A percentile compares a stretch with the other conserved stretches of the same genome.
phyloP scores from a whole-genome alignment of 2,329 filamentous ascomycete species.

The Phyllosticta paracitricarpa region DNA sequence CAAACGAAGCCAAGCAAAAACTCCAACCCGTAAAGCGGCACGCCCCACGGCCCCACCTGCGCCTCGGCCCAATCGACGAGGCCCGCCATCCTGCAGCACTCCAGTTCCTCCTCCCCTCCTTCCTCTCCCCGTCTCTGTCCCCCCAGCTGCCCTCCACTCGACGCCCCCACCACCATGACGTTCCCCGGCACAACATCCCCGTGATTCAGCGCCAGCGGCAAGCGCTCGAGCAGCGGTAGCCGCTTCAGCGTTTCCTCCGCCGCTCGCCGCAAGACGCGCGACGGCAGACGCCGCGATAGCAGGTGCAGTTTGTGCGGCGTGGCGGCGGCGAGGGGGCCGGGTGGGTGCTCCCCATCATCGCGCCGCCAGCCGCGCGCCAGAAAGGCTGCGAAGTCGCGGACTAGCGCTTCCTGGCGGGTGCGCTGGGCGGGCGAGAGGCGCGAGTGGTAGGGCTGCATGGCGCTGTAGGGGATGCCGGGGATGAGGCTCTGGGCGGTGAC shows the following conservation, averaged over 20 bases:
- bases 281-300: slow-evolving; percentile 9
- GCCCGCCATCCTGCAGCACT: slow-evolving; percentile 37
- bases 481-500: slow-evolving; percentile 12
- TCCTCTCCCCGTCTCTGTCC: too few species aligned
- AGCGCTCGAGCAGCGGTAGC: slow-evolving; percentile 36
- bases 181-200: slow-evolving; percentile 52
- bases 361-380: background rate
- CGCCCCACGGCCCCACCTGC: slow-evolving; percentile 51
- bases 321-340: background rate
- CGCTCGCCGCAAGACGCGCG: slow-evolving; percentile 21
- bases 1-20: slow-evolving; percentile 44
- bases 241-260: slow-evolving; percentile 15
- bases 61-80: slow-evolving; percentile 57
- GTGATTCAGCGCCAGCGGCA: slow-evolving; percentile 50
- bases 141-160: too few species aligned
- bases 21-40: slow-evolving; percentile 50
- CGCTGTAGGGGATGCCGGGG: slow-evolving; percentile 17
- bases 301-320: background rate
- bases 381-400: background rate
- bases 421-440: background rate
- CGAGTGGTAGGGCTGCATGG: background rate
- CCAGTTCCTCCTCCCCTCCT: too few species aligned
- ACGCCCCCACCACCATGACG: slow-evolving; percentile 39
- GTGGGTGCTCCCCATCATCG: slow-evolving; percentile 14
- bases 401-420: background rate